Percentiles rank a stretch among this genome's conserved stretches.
Conservation (phyloP, 495 filamentous ascomycete species). For the Aspergillus homomorphus region DNA sequence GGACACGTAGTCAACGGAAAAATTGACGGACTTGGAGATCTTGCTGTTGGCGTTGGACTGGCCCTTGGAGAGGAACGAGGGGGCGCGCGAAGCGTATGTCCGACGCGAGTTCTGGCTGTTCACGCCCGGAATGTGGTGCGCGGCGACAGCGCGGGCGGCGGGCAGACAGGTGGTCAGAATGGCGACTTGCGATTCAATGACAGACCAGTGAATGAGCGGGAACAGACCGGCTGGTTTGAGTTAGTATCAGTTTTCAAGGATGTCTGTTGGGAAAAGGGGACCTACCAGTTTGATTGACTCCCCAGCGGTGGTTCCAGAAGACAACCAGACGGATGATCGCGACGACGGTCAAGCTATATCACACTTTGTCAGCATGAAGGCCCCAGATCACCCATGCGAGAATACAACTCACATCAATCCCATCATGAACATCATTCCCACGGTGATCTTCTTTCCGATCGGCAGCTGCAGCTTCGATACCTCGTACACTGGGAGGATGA, state of each 20-base stretch:
- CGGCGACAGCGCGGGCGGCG: slow-evolving; percentile 18
- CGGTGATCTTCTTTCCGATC: slow-evolving; percentile 29
- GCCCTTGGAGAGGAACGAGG: background rate
- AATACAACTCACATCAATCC: slow-evolving; percentile 26
- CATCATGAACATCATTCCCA: slow-evolving; percentile 32
- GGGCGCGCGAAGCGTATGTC: slow-evolving; percentile 1
- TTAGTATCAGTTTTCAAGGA: background rate
- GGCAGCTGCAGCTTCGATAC: slow-evolving; percentile 31
- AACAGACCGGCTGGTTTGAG: slow-evolving; percentile 23
- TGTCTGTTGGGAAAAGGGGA: background rate
- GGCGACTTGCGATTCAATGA: slow-evolving; percentile 32
- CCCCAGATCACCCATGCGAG: background rate
- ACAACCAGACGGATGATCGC: slow-evolving; percentile 31
- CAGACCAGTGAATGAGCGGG: slow-evolving; percentile 30
- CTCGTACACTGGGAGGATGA: slow-evolving; percentile 32
- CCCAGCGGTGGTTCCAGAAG: slow-evolving; percentile 29
- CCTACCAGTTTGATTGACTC: slow-evolving; percentile 23
- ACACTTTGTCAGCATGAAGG: background rate
- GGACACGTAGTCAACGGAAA: slow-evolving; percentile 15
- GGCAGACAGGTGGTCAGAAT: slow-evolving; percentile 33
- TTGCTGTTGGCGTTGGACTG: slow-evolving; percentile 4
- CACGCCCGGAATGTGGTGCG: slow-evolving; percentile 19
- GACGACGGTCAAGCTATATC: slow-evolving; percentile 25
- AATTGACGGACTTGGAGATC: slow-evolving; percentile 18
- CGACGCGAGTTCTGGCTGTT: background rate